A percentile compares a stretch with the other conserved stretches of the same genome.
phyloP scores from a whole-genome alignment of 768 basidiomycete genomes.

The Lactarius sanguifluus region DNA sequence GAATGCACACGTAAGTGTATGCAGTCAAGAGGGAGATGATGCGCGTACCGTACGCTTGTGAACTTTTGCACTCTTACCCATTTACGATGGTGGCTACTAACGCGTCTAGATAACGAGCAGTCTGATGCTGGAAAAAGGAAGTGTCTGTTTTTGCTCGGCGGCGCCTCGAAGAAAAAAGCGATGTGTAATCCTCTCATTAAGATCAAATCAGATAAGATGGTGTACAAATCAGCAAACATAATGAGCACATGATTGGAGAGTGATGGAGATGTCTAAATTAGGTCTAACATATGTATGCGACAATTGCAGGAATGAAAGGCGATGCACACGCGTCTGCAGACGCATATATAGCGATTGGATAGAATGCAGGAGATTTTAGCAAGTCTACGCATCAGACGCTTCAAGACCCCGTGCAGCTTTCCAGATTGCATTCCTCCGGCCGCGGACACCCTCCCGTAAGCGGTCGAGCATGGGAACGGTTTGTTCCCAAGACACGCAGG shows the following conservation, averaged over 20 bases:
- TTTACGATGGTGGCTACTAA: slow-evolving; percentile 31
- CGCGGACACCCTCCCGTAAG: slow-evolving; percentile 84
- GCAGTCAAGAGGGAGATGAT: no score
- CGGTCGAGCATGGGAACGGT: slow-evolving; percentile 81
- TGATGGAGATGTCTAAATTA: neutral
- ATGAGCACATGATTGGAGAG: neutral
- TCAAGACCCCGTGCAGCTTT: slow-evolving; percentile 34
- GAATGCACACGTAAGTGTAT: neutral
- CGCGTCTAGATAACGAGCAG: neutral
- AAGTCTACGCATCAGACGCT: slow-evolving; percentile 12
- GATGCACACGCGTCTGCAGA: neutral
- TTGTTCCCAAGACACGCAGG: slow-evolving; percentile 87
- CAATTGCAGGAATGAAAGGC: neutral
- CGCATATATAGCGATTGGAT: neutral
- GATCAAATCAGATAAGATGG: slow-evolving; percentile 22
- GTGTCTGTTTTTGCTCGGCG: neutral
- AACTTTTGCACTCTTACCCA: slow-evolving; percentile 68
- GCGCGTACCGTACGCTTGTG: slow-evolving; percentile 57
- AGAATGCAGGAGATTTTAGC: neutral
- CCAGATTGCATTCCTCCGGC: slow-evolving; percentile 57
- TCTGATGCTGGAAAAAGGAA: neutral
- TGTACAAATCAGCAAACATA: slow-evolving; percentile 11
- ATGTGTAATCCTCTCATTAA: neutral
- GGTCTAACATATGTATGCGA: slow-evolving; percentile 10
- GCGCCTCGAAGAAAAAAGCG: neutral